These are phyloP conservation scores for Incumbomyces lentus DNA, from an alignment of 2,329 filamentous ascomycete species.

Conservation along the genomic window DNA sequence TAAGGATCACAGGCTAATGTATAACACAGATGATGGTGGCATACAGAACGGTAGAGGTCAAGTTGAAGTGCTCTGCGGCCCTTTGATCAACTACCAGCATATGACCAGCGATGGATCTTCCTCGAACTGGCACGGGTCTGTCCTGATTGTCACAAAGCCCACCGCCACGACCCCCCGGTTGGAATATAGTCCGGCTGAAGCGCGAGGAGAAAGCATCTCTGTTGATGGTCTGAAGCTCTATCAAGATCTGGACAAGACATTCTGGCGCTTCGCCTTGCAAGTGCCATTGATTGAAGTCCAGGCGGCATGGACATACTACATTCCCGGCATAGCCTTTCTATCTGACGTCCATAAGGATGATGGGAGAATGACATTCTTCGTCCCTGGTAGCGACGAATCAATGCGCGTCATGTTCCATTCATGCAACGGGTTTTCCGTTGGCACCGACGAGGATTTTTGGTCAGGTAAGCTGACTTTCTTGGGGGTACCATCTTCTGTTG, in stretches of 20 bases:
- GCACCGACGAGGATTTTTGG: conserved; percentile 54
- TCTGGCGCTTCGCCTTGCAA: conserved; percentile 49
- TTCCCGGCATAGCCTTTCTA: conserved; percentile 55
- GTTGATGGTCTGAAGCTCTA: conserved; percentile 47
- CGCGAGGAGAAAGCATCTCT: conserved; percentile 4
- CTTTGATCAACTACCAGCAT: conserved; percentile 41
- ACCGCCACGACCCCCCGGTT: conserved; percentile 55
- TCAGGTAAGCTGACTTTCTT: conserved; percentile 24
- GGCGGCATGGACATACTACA: conserved; percentile 66
- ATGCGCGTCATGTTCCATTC: conserved; percentile 63
- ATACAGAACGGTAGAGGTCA: conserved; percentile 15
- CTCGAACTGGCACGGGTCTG: conserved; percentile 66
- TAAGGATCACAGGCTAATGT: too few relatives aligned
- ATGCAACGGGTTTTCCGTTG: conserved; percentile 59
- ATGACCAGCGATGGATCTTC: conserved; percentile 26
- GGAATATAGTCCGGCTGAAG: conserved; percentile 33
- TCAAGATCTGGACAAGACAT: conserved; percentile 48
- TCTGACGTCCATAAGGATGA: conserved; percentile 45
- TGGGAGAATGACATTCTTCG: conserved; percentile 41
- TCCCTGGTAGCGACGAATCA: conserved; percentile 50
- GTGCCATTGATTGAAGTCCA: conserved; percentile 62
- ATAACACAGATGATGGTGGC: conserved; percentile 10
- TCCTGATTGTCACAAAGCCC: conserved; percentile 69
- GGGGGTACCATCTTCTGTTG: background rate
- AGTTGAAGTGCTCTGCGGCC: conserved; percentile 36